Evolutionary conservation across 2,329 filamentous ascomycete genomes (phyloP), one percentile per base, ranked within the genome.

Genomic region (Fusarium keratoplasticum): DNA sequence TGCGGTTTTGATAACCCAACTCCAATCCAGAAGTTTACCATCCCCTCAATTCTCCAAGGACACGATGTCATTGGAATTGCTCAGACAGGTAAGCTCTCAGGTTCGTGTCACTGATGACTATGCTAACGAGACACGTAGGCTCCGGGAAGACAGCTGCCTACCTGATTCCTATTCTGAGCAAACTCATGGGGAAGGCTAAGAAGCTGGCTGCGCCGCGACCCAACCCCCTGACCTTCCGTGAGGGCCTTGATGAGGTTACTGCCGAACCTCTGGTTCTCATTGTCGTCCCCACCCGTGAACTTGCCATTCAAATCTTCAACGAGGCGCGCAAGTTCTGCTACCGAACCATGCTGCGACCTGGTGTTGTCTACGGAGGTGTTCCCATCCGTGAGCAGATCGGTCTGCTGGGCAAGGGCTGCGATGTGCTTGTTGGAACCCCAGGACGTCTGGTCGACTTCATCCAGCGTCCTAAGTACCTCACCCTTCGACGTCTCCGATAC

Each of bases 111-210:
- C 22, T 47, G 18, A 20, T 20, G 11, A 31, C 27, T 20, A 14
- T 54, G 47, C 27, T 54, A 47, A 76, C 20, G 14, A 65, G 50
- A 13, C 25, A 61, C 29, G 47, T 35, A 98, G 96, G 96, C 22
- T 98, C 96, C 29, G 96, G 96, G 61, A 99, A 99, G 87, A 99
- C 96, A 0, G 96, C 94, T 0, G 95, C 96, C 0, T 99, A 96
- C 80, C 84, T 99, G 6, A 90, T 98, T 64, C 96, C 96, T 0
- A 94, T 97, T 69, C 80, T 98, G 61, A 97, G 95, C 69, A 93
- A 94, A 81, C 85, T 99, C 25, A 98, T 98, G 95, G 96, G 96
- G 29, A 98, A 98, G 84, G 95, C 94, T 7, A 96, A 95, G 84
- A 95, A 95, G 83, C 85, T 98, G 8, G 92, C 92, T 1, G 95